Evolutionary conservation across 805 yeast species (phyloP), one percentile per base, ranked within the genome.

Genomic region (Lipomyces starkeyi): DNA sequence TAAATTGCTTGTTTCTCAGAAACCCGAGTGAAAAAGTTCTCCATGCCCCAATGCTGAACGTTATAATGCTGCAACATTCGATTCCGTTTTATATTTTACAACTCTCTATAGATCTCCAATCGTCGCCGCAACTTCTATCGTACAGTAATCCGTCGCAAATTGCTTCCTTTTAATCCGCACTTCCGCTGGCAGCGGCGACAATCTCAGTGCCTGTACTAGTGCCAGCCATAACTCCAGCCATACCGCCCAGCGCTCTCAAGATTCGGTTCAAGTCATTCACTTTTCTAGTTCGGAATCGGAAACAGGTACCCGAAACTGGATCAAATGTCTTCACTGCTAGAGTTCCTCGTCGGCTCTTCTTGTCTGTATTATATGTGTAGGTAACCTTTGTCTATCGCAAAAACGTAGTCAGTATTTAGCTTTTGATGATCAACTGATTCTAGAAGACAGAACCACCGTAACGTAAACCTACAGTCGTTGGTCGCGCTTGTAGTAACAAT

Each of bases 191-290:
- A 5, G 52, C 32, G 6, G 60, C 63, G n/a, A 59, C 29, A 54
- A 63, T n/a, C 20, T 62, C 66, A 11, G 62, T 61, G 3, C 66
- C 69, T 2, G 66, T 57, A 13, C 61, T 47, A n/a, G 56, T 52
- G n/a, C 71, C 72, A n/a, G 71, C 63, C 60, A 61, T 93, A 0
- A 67, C 64, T 29, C 56, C 65, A 2, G 71, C 65, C 20, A 69
- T 53, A 8, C 61, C 63, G 20, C 97, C 97, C 59, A 92, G 75
- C 6, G 91, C 89, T 60, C 91, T 85, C 76, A 91, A 79, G 27
- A 92, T 75, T 72, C 93, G 84, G 29, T 91, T 87, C 58, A 93
- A 84, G 77, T 92, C 97, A 76, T 91, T 91, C 59, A 83, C 79
- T 71, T 88, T 88, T 70, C 80, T 80, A 0, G 94, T 87, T 67